Evolutionary conservation across 169 alveolate genomes (phyloP).

Genomic region (Fabrea salina): DNA sequence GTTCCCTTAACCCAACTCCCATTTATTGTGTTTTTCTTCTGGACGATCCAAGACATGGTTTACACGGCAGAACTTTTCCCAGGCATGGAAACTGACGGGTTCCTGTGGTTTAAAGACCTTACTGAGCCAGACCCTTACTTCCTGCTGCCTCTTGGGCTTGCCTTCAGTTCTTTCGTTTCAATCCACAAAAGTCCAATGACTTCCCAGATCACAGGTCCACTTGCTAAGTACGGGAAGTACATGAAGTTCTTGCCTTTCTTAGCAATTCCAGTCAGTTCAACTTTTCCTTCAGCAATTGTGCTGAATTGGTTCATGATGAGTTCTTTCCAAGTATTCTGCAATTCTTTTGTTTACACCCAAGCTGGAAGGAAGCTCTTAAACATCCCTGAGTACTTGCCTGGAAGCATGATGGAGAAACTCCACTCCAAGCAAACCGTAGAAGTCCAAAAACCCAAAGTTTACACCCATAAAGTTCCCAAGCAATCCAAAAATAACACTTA

Average conservation of each 20-base stretch:
- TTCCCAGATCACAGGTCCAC: slow-evolving; percentile 41
- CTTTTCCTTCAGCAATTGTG: slow-evolving; percentile 68
- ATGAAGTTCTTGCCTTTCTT: slow-evolving; percentile 54
- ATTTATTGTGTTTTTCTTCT: slow-evolving; percentile 59
- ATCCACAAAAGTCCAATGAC: slow-evolving; percentile 56
- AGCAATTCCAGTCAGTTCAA: slow-evolving; percentile 65
- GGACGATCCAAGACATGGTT: slow-evolving; percentile 55
- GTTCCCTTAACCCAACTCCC: slow-evolving; percentile 61
- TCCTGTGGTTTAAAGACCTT: slow-evolving; percentile 76
- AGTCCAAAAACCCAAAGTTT: slow-evolving; percentile 45
- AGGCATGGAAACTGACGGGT: slow-evolving; percentile 63
- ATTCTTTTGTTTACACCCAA: slow-evolving; percentile 34
- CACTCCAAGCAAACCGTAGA: slow-evolving; percentile 1
- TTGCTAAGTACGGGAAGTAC: slow-evolving; percentile 51
- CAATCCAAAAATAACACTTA: neutral
- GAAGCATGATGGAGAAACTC: slow-evolving; percentile 62
- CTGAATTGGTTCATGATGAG: slow-evolving; percentile 66
- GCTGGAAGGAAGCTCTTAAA: slow-evolving; percentile 48
- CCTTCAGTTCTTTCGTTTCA: slow-evolving; percentile 46
- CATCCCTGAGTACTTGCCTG: slow-evolving; percentile 73
- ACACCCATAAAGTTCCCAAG: neutral
- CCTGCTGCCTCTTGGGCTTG: slow-evolving; percentile 61
- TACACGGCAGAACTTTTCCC: slow-evolving; percentile 54
- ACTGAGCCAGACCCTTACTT: slow-evolving; percentile 75
- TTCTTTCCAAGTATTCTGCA: slow-evolving; percentile 37